phyloP scores from a whole-genome alignment of 2,329 filamentous ascomycete species.

The Colletotrichum echinochloae region DNA sequence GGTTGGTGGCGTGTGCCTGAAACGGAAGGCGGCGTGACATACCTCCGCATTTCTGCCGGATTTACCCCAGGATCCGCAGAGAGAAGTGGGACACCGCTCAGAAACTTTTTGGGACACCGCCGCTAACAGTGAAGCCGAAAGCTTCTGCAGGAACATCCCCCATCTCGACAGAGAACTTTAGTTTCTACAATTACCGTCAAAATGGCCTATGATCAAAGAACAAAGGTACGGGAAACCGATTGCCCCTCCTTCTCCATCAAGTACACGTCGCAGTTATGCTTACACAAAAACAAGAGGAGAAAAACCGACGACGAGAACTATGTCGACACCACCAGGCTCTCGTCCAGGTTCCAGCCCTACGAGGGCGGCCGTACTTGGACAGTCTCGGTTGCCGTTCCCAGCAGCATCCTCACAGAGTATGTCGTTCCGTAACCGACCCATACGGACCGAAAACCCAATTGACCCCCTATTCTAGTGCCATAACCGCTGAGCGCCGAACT shows the following conservation, averaged over 20 bases:
- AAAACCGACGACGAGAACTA: constrained; percentile 59
- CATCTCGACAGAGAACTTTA: not conserved
- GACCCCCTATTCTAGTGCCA: constrained; percentile 61
- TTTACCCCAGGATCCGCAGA: constrained; percentile 36
- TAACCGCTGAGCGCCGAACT: constrained; percentile 81
- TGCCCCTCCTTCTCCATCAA: rapidly evolving
- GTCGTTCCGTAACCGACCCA: constrained; percentile 40
- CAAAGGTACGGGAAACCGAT: constrained; percentile 37
- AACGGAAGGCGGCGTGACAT: constrained; percentile 44
- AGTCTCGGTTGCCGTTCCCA: constrained; percentile 81
- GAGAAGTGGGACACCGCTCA: constrained; percentile 28
- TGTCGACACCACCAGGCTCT: constrained; percentile 67
- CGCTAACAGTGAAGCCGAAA: constrained; percentile 10
- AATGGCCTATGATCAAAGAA: constrained; percentile 40
- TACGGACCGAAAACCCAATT: not conserved
- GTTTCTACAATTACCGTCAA: not conserved
- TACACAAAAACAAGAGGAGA: constrained; percentile 58
- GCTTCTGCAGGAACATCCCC: constrained; percentile 10
- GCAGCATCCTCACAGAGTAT: constrained; percentile 81
- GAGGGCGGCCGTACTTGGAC: constrained; percentile 76
- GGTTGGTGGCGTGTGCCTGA: constrained; percentile 22
- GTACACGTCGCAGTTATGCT: not conserved
- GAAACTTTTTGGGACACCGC: constrained; percentile 35
- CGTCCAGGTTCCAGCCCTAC: constrained; percentile 74
- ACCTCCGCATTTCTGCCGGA: constrained; percentile 43